Evolutionary conservation across 23 red algal genomes (phyloP), one percentile per base, ranked within the genome.

Genomic region (Gracilaria gracilis): DNA sequence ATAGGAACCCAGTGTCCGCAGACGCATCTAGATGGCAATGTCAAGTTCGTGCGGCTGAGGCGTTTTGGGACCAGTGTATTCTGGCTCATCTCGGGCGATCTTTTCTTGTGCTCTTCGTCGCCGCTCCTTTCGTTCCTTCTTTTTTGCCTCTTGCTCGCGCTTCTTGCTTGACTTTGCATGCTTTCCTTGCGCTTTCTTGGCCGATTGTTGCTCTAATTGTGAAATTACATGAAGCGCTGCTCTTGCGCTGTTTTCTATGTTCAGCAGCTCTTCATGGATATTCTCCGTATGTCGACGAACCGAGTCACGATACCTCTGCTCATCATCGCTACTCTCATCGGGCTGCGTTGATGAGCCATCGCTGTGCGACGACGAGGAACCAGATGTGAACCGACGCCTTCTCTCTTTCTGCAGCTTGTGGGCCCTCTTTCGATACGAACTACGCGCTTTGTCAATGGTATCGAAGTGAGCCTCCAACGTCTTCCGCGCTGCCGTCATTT

Each of bases 31-130:
- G 16, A 88, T 88, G 33, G 84, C 61, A 19, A 88, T 88, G 66
- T 77, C 84, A 37, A 88, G 44, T 58, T 88, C 84, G 57, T 88
- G 65, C 9, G 49, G 64, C 47, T 32, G 59, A 13, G 49, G 58
- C 27, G 55, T 82, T 4, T 65, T 40, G 11, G 27, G 25, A 40
- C 46, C 12, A 23, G 44, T 25, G 54, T 64, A 36, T 82, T 62
- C 53, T 14, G 53, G 39, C 49, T 82, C 79, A 53, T 15, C 54
- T 24, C 89, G 38, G 16, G 89, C 80, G 25, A 92, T 3, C 29
- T 77, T 48, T 67, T 92, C 89, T 74, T 92, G 89, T 33, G 80
- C 79, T 76, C 73, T 83, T 64, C 80, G 55, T 21, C 89, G 51
- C 46, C 89, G 37, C 50, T 67, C 89, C 73, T 92, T 92, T 66